Percentiles rank a stretch among this genome's conserved stretches.
phyloP scores from a whole-genome alignment of 2,329 filamentous ascomycete genomes.

The Anisogramma anomala region DNA sequence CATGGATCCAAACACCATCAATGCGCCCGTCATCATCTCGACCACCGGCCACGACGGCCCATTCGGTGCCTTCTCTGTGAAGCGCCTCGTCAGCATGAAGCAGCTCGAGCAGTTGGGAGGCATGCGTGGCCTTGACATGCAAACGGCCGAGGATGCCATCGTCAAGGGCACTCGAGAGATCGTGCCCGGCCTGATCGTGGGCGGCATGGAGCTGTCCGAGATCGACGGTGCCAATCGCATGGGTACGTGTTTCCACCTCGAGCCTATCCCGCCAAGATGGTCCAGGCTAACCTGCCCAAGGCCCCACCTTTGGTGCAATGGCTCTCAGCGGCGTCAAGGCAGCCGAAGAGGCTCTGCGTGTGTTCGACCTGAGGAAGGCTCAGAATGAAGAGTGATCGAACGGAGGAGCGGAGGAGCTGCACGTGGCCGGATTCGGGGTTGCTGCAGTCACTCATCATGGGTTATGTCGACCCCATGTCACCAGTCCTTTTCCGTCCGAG shows the following conservation, averaged over 20 bases:
- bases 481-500: background rate
- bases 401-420: too few species aligned
- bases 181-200: constrained; percentile 78
- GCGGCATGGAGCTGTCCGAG: constrained; percentile 87
- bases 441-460: background rate
- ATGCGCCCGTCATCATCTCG: constrained; percentile 75
- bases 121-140: constrained; percentile 92
- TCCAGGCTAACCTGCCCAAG: constrained; percentile 38
- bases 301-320: constrained; percentile 82
- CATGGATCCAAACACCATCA: constrained; percentile 98
- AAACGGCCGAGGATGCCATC: constrained; percentile 80
- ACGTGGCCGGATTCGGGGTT: background rate
- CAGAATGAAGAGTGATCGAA: constrained; percentile 52
- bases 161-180: constrained; percentile 86
- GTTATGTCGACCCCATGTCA: too few species aligned
- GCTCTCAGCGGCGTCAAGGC: constrained; percentile 79
- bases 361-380: constrained; percentile 67
- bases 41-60: constrained; percentile 87
- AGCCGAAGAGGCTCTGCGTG: constrained; percentile 69
- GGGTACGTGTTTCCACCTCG: constrained; percentile 36
- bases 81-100: constrained; percentile 83
- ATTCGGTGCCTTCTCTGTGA: constrained; percentile 83
- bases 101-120: constrained; percentile 72
- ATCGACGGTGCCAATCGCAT: constrained; percentile 86
- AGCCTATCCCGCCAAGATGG: constrained; percentile 55